Conservation (phyloP, 2,329 filamentous ascomycete genomes). For the Aspergillus melleus region DNA sequence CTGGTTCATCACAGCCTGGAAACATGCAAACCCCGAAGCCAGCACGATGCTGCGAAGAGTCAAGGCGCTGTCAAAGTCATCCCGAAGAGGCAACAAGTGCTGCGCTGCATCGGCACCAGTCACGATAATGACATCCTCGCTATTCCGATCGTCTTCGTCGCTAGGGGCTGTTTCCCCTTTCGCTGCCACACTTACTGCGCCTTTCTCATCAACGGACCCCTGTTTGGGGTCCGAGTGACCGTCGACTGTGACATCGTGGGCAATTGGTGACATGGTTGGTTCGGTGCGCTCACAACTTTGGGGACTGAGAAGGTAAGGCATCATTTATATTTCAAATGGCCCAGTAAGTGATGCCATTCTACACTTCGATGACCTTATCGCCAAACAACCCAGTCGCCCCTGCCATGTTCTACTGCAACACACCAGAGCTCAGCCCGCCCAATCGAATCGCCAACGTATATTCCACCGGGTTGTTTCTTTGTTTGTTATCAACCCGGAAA, state of each 20-base stretch:
- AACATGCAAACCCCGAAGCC: conserved; percentile 51
- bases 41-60: conserved; percentile 57
- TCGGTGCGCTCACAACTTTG: background rate
- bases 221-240: background rate
- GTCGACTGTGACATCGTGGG: background rate
- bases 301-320: no score
- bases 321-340: no score
- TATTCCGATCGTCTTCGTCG: background rate
- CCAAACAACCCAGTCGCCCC: background rate
- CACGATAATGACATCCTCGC: conserved; percentile 47
- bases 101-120: conserved; percentile 54
- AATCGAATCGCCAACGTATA: background rate
- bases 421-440: background rate
- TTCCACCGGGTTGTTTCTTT: no score
- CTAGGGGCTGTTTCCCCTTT: background rate
- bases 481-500: no score
- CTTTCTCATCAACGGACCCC: background rate
- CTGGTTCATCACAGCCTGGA: conserved; percentile 57
- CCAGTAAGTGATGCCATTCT: background rate
- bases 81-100: conserved; percentile 53
- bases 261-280: background rate
- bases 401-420: background rate
- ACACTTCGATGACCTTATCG: background rate
- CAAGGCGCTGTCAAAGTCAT: conserved; percentile 54
- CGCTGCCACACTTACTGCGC: background rate